A percentile compares a stretch with the other conserved stretches of the same genome.
phyloP scores from a whole-genome alignment of 2,329 filamentous ascomycete species.

The Aspergillus novofumigatus region DNA sequence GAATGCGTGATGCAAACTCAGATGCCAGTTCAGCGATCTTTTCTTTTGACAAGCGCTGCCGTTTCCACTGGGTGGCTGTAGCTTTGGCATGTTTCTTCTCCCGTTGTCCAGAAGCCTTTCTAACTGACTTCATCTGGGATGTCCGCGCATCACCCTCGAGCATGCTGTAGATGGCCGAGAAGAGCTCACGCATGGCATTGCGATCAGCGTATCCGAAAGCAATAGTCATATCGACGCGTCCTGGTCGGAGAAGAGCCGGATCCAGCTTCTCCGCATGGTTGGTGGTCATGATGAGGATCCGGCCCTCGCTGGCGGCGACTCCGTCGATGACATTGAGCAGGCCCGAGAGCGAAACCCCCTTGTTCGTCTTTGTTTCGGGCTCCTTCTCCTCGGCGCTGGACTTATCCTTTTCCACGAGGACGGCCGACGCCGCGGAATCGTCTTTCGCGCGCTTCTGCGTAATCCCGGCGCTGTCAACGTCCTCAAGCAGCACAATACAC shows the following conservation, averaged over 20 bases:
- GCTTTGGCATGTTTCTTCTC: neutral
- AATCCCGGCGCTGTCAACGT: constrained; percentile 70
- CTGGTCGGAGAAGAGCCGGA: constrained; percentile 60
- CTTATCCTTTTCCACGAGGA: constrained; percentile 16
- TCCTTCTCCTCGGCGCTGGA: constrained; percentile 15
- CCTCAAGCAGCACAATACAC: constrained; percentile 71
- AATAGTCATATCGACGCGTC: constrained; percentile 63
- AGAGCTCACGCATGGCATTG: constrained; percentile 37
- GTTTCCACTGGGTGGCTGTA: neutral
- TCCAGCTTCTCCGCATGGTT: constrained; percentile 64
- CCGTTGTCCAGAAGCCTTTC: neutral
- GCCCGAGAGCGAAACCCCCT: constrained; percentile 60
- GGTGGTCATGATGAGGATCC: constrained; percentile 70
- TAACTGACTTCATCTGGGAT: neutral
- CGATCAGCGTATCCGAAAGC: constrained; percentile 46
- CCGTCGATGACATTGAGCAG: constrained; percentile 68
- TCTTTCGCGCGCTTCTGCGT: constrained; percentile 47
- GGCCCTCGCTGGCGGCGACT: constrained; percentile 64
- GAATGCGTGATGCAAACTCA: constrained; percentile 31
- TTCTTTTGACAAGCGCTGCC: constrained; percentile 10
- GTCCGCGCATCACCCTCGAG: constrained; percentile 26
- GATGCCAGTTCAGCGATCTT: constrained; percentile 22
- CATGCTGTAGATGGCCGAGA: constrained; percentile 35
- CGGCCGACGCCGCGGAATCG: constrained; percentile 37
- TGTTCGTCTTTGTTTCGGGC: constrained; percentile 6